Evolutionary conservation across 202 grass and related monocot species (phyloP), one percentile per base, ranked within the genome.

Genomic region (Musa balbisiana): DNA sequence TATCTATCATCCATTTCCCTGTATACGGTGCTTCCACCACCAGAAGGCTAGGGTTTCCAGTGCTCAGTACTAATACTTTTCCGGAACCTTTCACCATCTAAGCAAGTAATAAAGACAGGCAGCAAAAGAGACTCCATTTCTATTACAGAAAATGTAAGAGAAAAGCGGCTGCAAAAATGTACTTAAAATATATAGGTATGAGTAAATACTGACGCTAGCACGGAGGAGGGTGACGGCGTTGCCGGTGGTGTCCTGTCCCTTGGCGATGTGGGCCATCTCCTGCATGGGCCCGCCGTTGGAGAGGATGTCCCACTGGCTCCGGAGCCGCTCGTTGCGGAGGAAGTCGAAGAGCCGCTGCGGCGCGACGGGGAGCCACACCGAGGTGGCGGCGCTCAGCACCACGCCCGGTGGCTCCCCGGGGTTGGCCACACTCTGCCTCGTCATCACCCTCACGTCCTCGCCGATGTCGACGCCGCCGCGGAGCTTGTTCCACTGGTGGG

Each of bases 221-320:
- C 71, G 87, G 64, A 97, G 79, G 23, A 97, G 88, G 78, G 90
- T 84, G 9, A 97, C 90, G 0, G 88, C 82, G 51, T 93, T 97
- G 83, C 93, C 93, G 80, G 82, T 90, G 78, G 84, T 52, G 53
- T 91, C 81, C 55, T 87, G 93, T 9, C 93, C 90, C 84, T 93
- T 97, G 53, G 86, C 83, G 64, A 97, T 97, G 80, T 85, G 82
- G 53, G 84, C 76, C 83, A 93, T 80, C 80, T 91, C 86, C 82
- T 93, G 90, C 93, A 93, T 93, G 52, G 88, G 90, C 52, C 86
- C 86, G 49, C 90, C 90, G 52, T 89, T 91, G 52, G 86, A 91
- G 49, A 97, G 88, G 69, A 97, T 97, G 79, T 97, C 93, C 93
- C 93, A 97, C 82, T 97, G 85, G 70, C 79, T 77, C 0, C 93